Percentiles rank a stretch among this genome's conserved stretches.
Conservation (phyloP, 768 basidiomycete genomes). For the Trichaptum fuscoviolaceum region DNA sequence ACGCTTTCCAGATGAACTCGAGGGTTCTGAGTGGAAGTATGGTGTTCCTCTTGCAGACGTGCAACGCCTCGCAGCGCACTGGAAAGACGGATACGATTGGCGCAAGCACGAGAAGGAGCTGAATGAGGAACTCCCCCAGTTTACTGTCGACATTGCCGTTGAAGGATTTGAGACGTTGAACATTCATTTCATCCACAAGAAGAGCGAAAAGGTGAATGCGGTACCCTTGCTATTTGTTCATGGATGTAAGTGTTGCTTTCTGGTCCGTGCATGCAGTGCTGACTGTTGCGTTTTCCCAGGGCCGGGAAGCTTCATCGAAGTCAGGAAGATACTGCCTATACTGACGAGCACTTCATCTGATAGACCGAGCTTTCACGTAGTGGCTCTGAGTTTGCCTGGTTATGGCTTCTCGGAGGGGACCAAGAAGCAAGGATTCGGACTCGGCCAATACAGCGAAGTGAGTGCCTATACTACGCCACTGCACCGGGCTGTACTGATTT, state of each 20-base stretch:
- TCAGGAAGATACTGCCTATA: conserved; percentile 50
- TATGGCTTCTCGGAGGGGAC: conserved; percentile 59
- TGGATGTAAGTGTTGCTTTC: conserved; percentile 37
- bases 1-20: conserved; percentile 52
- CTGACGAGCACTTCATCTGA: conserved; percentile 35
- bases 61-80: conserved; percentile 40
- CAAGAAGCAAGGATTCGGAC: conserved; percentile 44
- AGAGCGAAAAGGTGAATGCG: conserved; percentile 34
- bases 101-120: conserved; percentile 42
- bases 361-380: conserved; percentile 58
- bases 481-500: too few relatives aligned
- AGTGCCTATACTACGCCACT: too few relatives aligned
- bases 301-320: conserved; percentile 59
- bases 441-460: conserved; percentile 51
- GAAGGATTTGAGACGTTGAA: conserved; percentile 42
- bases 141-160: conserved; percentile 44
- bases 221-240: conserved; percentile 59
- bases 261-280: too few relatives aligned
- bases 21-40: conserved; percentile 45
- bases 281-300: conserved; percentile 28
- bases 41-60: conserved; percentile 47
- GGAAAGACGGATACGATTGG: conserved; percentile 56
- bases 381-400: conserved; percentile 52
- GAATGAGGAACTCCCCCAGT: conserved; percentile 50
- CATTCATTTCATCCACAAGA: conserved; percentile 57